Evolutionary conservation across 2,329 filamentous ascomycete genomes (phyloP), one percentile per base, ranked within the genome.

Genomic region (Ceratocystis destructans): DNA sequence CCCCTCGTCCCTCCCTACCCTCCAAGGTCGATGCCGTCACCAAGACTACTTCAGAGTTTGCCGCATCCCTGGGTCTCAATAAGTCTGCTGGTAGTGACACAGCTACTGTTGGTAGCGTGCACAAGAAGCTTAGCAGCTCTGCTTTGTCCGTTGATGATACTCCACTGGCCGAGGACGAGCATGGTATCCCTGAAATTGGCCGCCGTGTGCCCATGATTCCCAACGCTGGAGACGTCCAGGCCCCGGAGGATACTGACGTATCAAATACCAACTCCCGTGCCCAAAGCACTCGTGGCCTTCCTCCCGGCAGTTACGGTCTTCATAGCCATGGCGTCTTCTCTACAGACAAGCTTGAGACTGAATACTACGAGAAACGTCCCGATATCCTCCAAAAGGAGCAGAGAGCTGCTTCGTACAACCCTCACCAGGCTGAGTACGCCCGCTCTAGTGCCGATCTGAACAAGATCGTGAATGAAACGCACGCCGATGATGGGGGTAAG

Each of bases 141-240:
- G 64, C n/a, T 20, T 50, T 65, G 41, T 65, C 50, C 41, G 41
- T 25, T n/a, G 64, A 84, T 85, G 70, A 79, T 82, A 37, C 89
- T 84, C 73, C 81, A 75, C 53, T 79, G 41, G 28, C 61, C 46
- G 87, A 87, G 20, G 88, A 93, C 59, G 89, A 94, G 70, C 86
- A 91, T 66, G 93, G 92, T 25, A 96, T 96, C 71, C 92, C 92
- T 1, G 89, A 95, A 73, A 94, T 96, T 70, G 93, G 93, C 61
- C 85, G 89, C 72, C 88, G 92, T 73, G 93, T 99, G 48, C 94
- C 94, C 62, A 94, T 99, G 89, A 88, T 94, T 73, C 88, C 87
- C 64, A 85, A 94, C 74, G 89, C 94, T 55, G 94, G 94, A 69
- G 93, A 97, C 74, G 94, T 97, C 8, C 94, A 99, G 77, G 94